Evolutionary conservation across 2,329 filamentous ascomycete species (phyloP).

Genomic region (Colletotrichum sp.): DNA sequence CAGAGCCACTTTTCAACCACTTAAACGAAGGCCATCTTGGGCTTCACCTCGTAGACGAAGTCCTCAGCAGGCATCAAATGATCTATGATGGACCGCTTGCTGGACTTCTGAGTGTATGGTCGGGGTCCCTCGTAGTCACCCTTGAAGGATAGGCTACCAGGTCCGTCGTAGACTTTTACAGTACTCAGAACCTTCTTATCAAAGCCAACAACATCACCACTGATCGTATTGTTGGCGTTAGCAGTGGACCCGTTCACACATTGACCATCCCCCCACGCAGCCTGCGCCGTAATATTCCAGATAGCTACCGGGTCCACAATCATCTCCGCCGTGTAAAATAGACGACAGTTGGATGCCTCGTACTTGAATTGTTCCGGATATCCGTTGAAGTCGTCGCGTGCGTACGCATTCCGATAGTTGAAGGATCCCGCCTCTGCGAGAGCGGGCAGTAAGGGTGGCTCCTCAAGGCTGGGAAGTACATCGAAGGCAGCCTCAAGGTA

Average conservation of each 20-base stretch:
- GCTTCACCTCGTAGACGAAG: not conserved
- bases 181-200: not conserved
- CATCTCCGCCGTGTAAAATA: conserved; percentile 59
- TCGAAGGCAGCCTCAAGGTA: not conserved
- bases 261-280: not conserved
- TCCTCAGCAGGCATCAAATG: not conserved
- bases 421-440: conserved; percentile 42
- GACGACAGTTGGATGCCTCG: conserved; percentile 60
- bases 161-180: not conserved
- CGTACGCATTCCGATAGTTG: conserved; percentile 45
- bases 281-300: conserved; percentile 40
- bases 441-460: conserved; percentile 1
- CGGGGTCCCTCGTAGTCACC: not conserved
- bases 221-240: not conserved
- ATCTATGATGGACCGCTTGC: not conserved
- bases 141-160: not conserved
- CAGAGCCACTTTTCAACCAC: not conserved
- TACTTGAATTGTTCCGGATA: conserved; percentile 62
- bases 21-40: not conserved
- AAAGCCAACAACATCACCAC: not conserved
- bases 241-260: not conserved
- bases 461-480: not conserved
- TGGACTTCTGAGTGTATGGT: not conserved
- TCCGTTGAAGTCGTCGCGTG: conserved; percentile 18
- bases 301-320: conserved; percentile 46